These are phyloP conservation scores for Xerocomellus intermedius DNA, from an alignment of 768 basidiomycete species.

Conservation along the genomic window DNA sequence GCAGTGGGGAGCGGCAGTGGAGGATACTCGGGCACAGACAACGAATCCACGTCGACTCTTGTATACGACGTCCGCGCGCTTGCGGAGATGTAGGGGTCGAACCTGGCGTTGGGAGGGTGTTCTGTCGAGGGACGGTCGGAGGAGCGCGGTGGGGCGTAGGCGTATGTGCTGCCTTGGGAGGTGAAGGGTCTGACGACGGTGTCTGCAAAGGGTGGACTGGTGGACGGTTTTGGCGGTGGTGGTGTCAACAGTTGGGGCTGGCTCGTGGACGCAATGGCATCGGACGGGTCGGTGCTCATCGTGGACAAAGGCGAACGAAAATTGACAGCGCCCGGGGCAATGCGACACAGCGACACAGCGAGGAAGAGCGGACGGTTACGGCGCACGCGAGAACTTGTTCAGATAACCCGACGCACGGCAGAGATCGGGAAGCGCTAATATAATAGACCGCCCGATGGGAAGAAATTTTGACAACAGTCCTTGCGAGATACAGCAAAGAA, in stretches of 20 bases:
- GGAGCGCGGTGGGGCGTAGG: neutral
- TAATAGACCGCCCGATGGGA: too few relatives aligned
- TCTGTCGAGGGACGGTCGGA: slow-evolving; percentile 24
- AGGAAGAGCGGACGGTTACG: neutral
- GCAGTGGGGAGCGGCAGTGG: slow-evolving; percentile 22
- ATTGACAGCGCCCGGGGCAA: neutral
- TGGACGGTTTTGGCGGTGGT: slow-evolving; percentile 4
- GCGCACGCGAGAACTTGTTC: neutral
- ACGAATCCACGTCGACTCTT: slow-evolving; percentile 42
- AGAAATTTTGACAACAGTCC: too few relatives aligned
- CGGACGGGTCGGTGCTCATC: neutral
- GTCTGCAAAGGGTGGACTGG: slow-evolving; percentile 27
- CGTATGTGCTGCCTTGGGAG: slow-evolving; percentile 21
- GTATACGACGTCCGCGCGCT: slow-evolving; percentile 56
- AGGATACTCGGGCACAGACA: slow-evolving; percentile 21
- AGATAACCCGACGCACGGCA: neutral
- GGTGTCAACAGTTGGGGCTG: neutral
- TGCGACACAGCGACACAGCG: neutral
- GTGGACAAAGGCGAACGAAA: neutral
- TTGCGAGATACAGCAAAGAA: too few relatives aligned
- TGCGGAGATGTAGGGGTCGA: slow-evolving; percentile 34
- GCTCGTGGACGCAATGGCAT: neutral
- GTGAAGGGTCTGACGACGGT: slow-evolving; percentile 29
- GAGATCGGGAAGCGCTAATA: neutral
- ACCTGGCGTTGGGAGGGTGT: neutral